Conservation (phyloP, 192 early-diverging fungal species). For the Backusella morwellensis region DNA sequence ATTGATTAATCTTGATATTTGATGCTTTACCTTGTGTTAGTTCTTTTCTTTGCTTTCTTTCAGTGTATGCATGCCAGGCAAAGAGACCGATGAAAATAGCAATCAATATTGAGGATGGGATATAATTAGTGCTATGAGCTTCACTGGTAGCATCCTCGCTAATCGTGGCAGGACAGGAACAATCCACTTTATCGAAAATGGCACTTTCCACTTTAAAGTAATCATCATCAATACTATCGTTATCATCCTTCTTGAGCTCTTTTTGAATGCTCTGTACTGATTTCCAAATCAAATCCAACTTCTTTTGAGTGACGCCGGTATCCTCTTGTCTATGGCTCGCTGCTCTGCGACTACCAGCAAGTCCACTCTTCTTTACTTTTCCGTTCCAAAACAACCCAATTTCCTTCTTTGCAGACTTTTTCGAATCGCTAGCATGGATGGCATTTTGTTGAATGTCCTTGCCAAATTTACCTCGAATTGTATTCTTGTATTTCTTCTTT, state of each 20-base stretch:
- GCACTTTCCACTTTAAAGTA: background rate
- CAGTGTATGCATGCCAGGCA: background rate
- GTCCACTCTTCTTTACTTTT: background rate
- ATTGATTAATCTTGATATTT: background rate
- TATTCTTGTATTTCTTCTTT: constrained; percentile 34
- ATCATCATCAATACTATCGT: background rate
- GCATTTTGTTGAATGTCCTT: constrained; percentile 44
- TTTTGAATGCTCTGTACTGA: background rate
- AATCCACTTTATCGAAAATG: background rate
- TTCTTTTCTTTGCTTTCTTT: background rate
- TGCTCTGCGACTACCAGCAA: background rate
- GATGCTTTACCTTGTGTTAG: background rate
- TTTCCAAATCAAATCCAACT: background rate
- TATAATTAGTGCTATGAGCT: background rate
- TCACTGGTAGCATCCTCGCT: background rate
- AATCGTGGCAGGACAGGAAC: background rate
- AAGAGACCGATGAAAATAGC: background rate
- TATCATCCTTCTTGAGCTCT: background rate
- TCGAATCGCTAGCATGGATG: constrained; percentile 56
- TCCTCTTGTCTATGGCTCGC: background rate
- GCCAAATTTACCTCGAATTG: constrained; percentile 50
- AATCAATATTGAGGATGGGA: background rate
- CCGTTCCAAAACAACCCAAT: background rate
- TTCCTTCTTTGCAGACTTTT: constrained; percentile 2
- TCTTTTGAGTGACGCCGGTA: background rate